Conservation (phyloP, 148 eudicot genomes). For the Fagopyrum homotropicum region DNA sequence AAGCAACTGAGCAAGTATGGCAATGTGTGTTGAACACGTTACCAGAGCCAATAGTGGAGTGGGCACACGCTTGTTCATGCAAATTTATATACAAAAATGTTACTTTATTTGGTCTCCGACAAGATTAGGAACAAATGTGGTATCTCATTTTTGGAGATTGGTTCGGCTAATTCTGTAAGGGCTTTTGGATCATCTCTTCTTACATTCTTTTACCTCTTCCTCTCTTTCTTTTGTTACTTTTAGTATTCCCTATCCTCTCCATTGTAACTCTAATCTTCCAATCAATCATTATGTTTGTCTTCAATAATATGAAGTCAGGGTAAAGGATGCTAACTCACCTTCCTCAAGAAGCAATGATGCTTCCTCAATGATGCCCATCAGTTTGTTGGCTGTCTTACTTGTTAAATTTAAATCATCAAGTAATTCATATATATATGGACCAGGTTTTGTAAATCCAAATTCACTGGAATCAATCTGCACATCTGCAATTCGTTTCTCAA, state of each 20-base stretch:
- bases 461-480: conserved; percentile 78
- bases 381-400: conserved; percentile 48
- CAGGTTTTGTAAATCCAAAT: conserved; percentile 89
- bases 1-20: no score
- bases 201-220: no score
- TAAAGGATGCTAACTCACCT: conserved; percentile 35
- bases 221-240: no score
- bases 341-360: conserved; percentile 88
- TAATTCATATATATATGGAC: conserved; percentile 86
- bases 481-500: conserved; percentile 90
- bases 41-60: no score
- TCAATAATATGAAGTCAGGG: background rate
- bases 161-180: no score
- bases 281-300: background rate
- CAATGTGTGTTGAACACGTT: no score
- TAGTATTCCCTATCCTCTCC: background rate
- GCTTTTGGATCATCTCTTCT: no score
- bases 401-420: conserved; percentile 78
- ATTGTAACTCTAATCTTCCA: background rate
- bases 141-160: no score
- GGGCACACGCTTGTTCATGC: no score
- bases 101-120: no score
- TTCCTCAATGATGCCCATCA: conserved; percentile 65
- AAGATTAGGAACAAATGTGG: no score
- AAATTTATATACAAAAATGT: no score